A percentile compares a stretch with the other conserved stretches of the same genome.
phyloP scores from a whole-genome alignment of 257 asterid species.

The Capsicum rhomboideum region DNA sequence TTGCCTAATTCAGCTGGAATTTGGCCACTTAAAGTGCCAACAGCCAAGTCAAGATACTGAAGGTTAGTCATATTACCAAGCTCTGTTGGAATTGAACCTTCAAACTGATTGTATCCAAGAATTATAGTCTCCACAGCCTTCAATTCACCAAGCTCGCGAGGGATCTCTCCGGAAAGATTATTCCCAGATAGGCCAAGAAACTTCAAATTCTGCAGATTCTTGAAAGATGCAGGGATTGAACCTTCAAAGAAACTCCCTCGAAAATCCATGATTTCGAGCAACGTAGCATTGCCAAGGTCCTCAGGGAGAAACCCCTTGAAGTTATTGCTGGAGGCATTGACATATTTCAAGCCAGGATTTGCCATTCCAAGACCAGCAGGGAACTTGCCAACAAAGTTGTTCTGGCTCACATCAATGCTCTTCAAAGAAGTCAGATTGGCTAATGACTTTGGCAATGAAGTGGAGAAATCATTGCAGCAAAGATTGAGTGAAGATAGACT shows the following conservation, averaged over 20 bases:
- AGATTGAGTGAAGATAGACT: constrained; percentile 33
- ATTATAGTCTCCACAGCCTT: constrained; percentile 45
- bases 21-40: constrained; percentile 47
- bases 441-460: constrained; percentile 31
- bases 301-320: constrained; percentile 55
- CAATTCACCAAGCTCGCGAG: constrained; percentile 48
- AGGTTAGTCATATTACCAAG: constrained; percentile 56
- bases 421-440: constrained; percentile 34
- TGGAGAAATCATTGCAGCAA: constrained; percentile 41
- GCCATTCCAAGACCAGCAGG: constrained; percentile 50
- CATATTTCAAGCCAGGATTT: constrained; percentile 17
- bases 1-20: constrained; percentile 56
- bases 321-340: constrained; percentile 77
- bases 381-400: constrained; percentile 47
- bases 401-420: constrained; percentile 55
- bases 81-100: constrained; percentile 56
- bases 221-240: constrained; percentile 52
- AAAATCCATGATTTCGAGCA: constrained; percentile 49
- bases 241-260: constrained; percentile 71
- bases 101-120: constrained; percentile 58
- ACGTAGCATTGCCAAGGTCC: constrained; percentile 39
- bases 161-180: constrained; percentile 58
- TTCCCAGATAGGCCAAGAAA: constrained; percentile 76
- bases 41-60: constrained; percentile 62
- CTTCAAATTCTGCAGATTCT: constrained; percentile 39